phyloP scores from a whole-genome alignment of 2,329 filamentous ascomycete genomes.

The Arthrobotrys sinensis region DNA sequence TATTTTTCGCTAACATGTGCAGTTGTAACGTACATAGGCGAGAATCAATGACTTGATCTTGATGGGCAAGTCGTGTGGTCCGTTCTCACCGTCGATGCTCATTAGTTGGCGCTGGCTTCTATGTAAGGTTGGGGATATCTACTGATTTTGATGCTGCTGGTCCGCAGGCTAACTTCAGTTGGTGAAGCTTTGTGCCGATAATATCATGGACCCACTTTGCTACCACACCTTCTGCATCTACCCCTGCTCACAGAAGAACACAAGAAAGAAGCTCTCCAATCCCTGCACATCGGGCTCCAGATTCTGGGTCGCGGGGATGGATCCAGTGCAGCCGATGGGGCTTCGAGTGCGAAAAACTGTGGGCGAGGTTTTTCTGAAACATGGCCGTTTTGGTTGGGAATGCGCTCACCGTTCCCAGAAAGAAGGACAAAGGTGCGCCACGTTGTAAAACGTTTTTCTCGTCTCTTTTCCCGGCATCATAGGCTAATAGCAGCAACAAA shows the following conservation, averaged over 20 bases:
- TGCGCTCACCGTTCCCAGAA: constrained; percentile 33
- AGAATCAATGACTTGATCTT: constrained; percentile 24
- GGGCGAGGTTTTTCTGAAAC: constrained; percentile 46
- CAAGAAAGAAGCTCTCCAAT: constrained; percentile 42
- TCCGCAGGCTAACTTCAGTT: constrained; percentile 3
- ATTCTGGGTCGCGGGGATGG: constrained; percentile 58
- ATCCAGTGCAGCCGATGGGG: constrained; percentile 55
- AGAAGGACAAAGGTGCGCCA: constrained; percentile 50
- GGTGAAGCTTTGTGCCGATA: constrained; percentile 26
- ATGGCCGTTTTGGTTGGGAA: constrained; percentile 55
- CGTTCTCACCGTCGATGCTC: constrained; percentile 23
- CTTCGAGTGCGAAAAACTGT: constrained; percentile 24
- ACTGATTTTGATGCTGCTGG: constrained; percentile 7
- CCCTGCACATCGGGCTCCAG: constrained; percentile 51
- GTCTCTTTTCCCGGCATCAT: constrained; percentile 46
- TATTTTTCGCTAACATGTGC: constrained; percentile 60
- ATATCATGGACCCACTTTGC: constrained; percentile 30
- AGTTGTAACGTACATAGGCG: constrained; percentile 38
- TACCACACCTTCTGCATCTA: constrained; percentile 40
- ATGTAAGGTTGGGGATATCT: constrained; percentile 33
- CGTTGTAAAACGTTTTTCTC: constrained; percentile 61
- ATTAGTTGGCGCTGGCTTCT: constrained; percentile 14
- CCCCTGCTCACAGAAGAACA: constrained; percentile 33
- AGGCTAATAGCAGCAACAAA: constrained; percentile 48
- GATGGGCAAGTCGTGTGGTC: constrained; percentile 24